These are phyloP conservation scores for Candida neerlandica DNA, from an alignment of 1,139 yeast species.

Conservation along the genomic window DNA sequence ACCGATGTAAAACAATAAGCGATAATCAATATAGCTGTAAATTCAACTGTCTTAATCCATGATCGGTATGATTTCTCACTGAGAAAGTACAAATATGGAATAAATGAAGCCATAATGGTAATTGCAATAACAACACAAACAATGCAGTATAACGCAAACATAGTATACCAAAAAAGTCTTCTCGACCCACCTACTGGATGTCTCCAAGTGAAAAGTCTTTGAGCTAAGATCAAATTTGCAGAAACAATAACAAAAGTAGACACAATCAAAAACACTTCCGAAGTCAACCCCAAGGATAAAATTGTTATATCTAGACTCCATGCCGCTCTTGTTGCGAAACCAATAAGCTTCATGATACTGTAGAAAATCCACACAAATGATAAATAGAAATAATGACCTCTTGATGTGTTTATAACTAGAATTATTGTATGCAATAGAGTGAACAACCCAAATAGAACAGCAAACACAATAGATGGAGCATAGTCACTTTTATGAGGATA, in stretches of 20 bases:
- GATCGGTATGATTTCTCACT: slow-evolving; percentile 21
- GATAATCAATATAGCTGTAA: slow-evolving; percentile 33
- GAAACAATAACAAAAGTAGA: slow-evolving; percentile 39
- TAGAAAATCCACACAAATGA: slow-evolving; percentile 36
- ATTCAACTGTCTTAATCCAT: slow-evolving; percentile 35
- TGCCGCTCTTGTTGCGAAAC: slow-evolving; percentile 31
- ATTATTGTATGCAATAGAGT: slow-evolving; percentile 29
- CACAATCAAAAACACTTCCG: slow-evolving; percentile 38
- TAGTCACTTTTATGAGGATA: slow-evolving; percentile 34
- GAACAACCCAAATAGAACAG: slow-evolving; percentile 30
- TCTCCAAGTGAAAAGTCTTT: slow-evolving; percentile 49
- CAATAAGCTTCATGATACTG: slow-evolving; percentile 32
- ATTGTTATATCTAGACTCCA: slow-evolving; percentile 32
- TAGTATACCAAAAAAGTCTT: slow-evolving; percentile 36
- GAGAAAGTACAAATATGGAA: slow-evolving; percentile 37
- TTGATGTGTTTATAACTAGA: slow-evolving; percentile 31
- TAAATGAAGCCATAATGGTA: slow-evolving; percentile 37
- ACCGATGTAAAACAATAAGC: slow-evolving; percentile 40
- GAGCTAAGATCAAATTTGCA: slow-evolving; percentile 43
- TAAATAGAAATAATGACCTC: slow-evolving; percentile 41
- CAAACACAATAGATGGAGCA: slow-evolving; percentile 36
- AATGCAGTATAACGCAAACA: slow-evolving; percentile 34
- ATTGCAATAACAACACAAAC: slow-evolving; percentile 34
- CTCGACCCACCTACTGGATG: slow-evolving; percentile 51
- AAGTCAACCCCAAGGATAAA: slow-evolving; percentile 31